These are phyloP conservation scores for Colletotrichum coccodes DNA, from an alignment of 2,329 filamentous ascomycete species.

Conservation along the genomic window DNA sequence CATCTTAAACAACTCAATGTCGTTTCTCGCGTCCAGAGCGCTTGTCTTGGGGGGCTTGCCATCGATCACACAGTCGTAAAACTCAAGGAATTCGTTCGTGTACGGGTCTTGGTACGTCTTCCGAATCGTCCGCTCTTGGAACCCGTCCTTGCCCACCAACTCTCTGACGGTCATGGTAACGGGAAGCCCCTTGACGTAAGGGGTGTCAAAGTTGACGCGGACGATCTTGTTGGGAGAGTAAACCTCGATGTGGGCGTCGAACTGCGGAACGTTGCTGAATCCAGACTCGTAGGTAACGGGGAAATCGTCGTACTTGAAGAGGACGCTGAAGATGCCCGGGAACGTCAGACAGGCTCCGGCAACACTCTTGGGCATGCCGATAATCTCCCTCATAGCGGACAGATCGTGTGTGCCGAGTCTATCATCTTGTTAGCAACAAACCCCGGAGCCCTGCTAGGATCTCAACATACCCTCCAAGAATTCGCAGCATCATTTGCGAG, in stretches of 20 bases:
- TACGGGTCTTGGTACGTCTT: slow-evolving; percentile 57
- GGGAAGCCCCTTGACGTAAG: slow-evolving; percentile 65
- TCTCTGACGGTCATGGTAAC: slow-evolving; percentile 60
- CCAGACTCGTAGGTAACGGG: slow-evolving; percentile 67
- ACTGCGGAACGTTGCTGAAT: slow-evolving; percentile 60
- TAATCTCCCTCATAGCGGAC: slow-evolving; percentile 59
- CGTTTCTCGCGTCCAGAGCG: slow-evolving; percentile 40
- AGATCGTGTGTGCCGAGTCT: slow-evolving; percentile 62
- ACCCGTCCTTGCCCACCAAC: slow-evolving; percentile 46
- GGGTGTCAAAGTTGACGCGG: slow-evolving; percentile 64
- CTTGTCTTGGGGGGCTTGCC: slow-evolving; percentile 40
- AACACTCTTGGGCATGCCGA: slow-evolving; percentile 53
- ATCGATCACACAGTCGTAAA: slow-evolving; percentile 42
- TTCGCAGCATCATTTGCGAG: slow-evolving; percentile 38
- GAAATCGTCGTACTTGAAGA: slow-evolving; percentile 58
- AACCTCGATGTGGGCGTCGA: slow-evolving; percentile 63
- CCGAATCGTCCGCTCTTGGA: slow-evolving; percentile 49
- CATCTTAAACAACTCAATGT: slow-evolving; percentile 45
- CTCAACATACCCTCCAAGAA: slow-evolving; percentile 37
- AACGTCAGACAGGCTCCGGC: slow-evolving; percentile 46
- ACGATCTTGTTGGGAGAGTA: slow-evolving; percentile 65
- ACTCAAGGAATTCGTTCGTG: slow-evolving; percentile 47
- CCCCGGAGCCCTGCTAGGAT: too few relatives aligned
- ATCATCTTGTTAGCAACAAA: not conserved
- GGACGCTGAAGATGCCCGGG: slow-evolving; percentile 46